Evolutionary conservation across 192 early-diverging fungal species (phyloP).

Genomic region (Coemansia sp.): DNA sequence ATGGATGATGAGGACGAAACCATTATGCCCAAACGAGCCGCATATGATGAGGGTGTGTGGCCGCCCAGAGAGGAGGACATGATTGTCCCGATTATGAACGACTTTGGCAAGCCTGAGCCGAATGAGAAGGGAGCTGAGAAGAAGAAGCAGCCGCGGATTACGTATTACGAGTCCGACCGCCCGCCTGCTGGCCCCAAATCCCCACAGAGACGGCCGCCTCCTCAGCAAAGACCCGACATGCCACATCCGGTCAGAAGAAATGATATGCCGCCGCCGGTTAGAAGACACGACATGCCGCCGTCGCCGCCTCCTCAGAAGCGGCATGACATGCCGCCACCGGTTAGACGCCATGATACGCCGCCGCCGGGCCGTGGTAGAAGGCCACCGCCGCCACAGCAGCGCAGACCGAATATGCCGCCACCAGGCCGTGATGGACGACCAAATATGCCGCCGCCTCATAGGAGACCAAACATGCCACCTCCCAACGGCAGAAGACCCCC

Average conservation of each 20-base stretch:
- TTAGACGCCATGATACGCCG: not conserved
- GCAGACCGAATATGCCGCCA: not conserved
- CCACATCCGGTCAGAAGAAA: not conserved
- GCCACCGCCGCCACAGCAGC: too few species aligned
- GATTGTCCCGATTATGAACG: not conserved
- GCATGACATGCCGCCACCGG: not conserved
- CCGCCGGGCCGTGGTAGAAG: not conserved
- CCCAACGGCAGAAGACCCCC: not conserved
- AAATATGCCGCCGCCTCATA: not conserved
- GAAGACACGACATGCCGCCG: too few species aligned
- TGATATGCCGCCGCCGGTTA: not conserved
- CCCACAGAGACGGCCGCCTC: not conserved
- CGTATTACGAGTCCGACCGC: not conserved
- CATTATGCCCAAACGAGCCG: constrained; percentile 5
- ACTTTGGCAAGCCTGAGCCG: not conserved
- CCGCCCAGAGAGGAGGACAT: not conserved
- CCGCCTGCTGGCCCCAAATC: not conserved
- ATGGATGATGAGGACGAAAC: constrained; percentile 8
- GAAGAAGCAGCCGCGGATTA: constrained; percentile 1
- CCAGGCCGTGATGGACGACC: not conserved
- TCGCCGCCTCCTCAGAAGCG: too few species aligned
- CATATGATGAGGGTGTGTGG: not conserved
- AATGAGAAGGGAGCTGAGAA: not conserved
- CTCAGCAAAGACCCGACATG: not conserved
- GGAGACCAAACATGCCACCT: not conserved